phyloP scores from a whole-genome alignment of 768 basidiomycete species.

The Tylopilus subfusipes region DNA sequence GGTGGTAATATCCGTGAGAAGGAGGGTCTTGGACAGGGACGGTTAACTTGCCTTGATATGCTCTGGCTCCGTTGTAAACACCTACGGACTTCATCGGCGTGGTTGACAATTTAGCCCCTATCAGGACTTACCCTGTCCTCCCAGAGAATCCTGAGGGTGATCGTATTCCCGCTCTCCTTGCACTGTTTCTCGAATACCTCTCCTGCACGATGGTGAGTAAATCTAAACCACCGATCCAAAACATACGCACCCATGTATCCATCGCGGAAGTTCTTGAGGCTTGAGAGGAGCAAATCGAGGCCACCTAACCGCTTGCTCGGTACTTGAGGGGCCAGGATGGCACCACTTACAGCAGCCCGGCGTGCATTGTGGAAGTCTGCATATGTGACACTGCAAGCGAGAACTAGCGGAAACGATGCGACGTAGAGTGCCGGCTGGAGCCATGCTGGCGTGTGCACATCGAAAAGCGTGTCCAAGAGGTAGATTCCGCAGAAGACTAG shows the following conservation, averaged over 20 bases:
- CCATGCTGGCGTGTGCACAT: constrained; percentile 14
- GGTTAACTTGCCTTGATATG: constrained; percentile 37
- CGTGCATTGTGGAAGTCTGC: constrained; percentile 12
- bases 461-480: constrained; percentile 8
- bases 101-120: background rate
- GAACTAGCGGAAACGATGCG: constrained; percentile 23
- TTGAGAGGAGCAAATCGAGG: constrained; percentile 30
- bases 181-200: constrained; percentile 24
- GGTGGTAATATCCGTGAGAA: background rate
- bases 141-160: constrained; percentile 35
- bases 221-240: background rate
- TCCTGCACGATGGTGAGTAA: constrained; percentile 19
- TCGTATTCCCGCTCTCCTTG: constrained; percentile 29
- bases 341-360: constrained; percentile 21
- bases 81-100: constrained; percentile 22
- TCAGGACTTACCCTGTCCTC: constrained; percentile 34
- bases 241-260: constrained; percentile 31
- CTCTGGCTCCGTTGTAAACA: constrained; percentile 48
- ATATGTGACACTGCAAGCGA: constrained; percentile 15
- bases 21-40: background rate
- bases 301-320: constrained; percentile 36
- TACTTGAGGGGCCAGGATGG: constrained; percentile 33
- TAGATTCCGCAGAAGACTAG: constrained; percentile 14
- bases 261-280: constrained; percentile 20
- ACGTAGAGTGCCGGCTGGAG: constrained; percentile 14